phyloP scores from a whole-genome alignment of 1,284 basidiomycete species.

The Veloboletus limbatus region DNA sequence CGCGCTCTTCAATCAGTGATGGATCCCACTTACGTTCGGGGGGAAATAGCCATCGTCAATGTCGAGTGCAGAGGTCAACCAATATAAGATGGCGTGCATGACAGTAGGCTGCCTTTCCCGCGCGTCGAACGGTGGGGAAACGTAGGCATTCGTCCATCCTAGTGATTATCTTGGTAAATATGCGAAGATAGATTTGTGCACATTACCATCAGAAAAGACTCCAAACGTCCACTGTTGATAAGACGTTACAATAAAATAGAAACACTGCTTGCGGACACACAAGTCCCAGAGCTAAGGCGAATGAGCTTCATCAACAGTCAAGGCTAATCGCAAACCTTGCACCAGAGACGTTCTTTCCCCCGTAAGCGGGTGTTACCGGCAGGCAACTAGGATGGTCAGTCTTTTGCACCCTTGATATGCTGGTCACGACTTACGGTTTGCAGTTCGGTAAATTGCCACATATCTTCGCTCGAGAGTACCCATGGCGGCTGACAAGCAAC shows the following conservation, averaged over 20 bases:
- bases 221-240: conserved; percentile 51
- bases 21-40: conserved; percentile 23
- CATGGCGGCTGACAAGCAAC: conserved; percentile 49
- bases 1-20: not conserved
- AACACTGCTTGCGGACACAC: conserved; percentile 39
- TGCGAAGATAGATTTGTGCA: conserved; percentile 4
- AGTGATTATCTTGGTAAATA: conserved; percentile 10
- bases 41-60: conserved; percentile 31
- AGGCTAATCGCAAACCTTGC: conserved; percentile 36
- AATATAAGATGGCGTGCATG: conserved; percentile 34
- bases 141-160: conserved; percentile 40
- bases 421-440: conserved; percentile 30
- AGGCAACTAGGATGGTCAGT: conserved; percentile 25
- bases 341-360: conserved; percentile 43
- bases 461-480: conserved; percentile 41
- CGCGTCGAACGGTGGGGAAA: conserved; percentile 35
- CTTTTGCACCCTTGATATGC: not conserved
- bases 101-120: conserved; percentile 31
- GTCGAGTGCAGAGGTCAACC: conserved; percentile 35
- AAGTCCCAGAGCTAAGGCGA: conserved; percentile 43
- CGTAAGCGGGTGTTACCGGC: conserved; percentile 27
- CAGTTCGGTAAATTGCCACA: conserved; percentile 39
- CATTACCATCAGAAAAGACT: conserved; percentile 45
- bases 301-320: conserved; percentile 8
- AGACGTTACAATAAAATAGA: conserved; percentile 47